phyloP scores from a whole-genome alignment of 2,329 filamentous ascomycete species.

The Karstenula rhodostoma region DNA sequence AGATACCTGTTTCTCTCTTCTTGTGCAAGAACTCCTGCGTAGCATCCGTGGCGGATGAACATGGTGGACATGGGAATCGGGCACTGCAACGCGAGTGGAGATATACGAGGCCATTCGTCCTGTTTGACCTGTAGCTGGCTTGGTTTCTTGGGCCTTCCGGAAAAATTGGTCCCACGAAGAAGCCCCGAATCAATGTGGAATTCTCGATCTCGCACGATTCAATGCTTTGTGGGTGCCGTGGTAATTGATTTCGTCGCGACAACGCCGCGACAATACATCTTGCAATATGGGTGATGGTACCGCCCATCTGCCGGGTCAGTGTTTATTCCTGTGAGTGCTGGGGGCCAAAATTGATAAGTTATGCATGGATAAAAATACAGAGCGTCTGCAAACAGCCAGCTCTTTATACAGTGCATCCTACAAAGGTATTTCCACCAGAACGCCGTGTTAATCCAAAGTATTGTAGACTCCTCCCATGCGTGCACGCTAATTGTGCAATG shows the following conservation, averaged over 20 bases:
- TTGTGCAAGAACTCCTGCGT: not conserved
- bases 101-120: not conserved
- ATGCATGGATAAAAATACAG: slow-evolving; percentile 13
- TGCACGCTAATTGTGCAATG: slow-evolving; percentile 18
- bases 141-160: not conserved
- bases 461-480: slow-evolving; percentile 29
- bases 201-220: not conserved
- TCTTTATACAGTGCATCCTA: slow-evolving; percentile 20
- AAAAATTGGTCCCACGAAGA: not conserved
- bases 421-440: slow-evolving; percentile 27
- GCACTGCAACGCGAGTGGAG: not conserved
- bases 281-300: not conserved
- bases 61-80: not conserved
- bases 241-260: not conserved
- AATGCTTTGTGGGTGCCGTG: not conserved
- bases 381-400: slow-evolving; percentile 9
- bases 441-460: slow-evolving; percentile 20
- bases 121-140: not conserved
- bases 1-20: not conserved
- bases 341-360: not conserved
- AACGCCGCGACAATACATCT: not conserved
- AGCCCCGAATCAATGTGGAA: not conserved
- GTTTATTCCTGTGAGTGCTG: not conserved
- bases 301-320: not conserved
- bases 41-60: not conserved